phyloP scores from a whole-genome alignment of 371 early-diverging fungal species.

The Batkoa obscura region DNA sequence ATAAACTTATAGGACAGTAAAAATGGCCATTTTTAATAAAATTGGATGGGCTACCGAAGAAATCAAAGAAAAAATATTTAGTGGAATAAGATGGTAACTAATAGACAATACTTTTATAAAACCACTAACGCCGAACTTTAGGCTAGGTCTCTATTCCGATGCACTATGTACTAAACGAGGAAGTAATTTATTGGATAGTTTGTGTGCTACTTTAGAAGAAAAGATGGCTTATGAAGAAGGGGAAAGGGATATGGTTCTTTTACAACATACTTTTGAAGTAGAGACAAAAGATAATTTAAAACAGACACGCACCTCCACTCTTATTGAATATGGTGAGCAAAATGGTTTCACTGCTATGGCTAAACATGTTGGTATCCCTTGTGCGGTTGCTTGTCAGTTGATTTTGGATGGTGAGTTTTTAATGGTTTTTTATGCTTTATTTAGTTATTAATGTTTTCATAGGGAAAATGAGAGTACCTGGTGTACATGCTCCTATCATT shows the following conservation, averaged over 20 bases:
- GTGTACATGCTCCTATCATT: slow-evolving; percentile 57
- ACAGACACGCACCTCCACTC: slow-evolving; percentile 76
- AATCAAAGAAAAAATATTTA: background rate
- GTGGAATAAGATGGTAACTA: slow-evolving; percentile 5
- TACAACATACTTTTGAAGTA: slow-evolving; percentile 91
- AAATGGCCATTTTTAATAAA: slow-evolving; percentile 8
- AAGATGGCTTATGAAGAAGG: slow-evolving; percentile 78
- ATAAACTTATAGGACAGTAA: background rate
- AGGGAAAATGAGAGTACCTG: slow-evolving; percentile 33
- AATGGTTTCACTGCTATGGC: slow-evolving; percentile 87
- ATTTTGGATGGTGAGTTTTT: slow-evolving; percentile 65
- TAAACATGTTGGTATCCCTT: slow-evolving; percentile 91
- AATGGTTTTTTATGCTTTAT: too few relatives aligned
- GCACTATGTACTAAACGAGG: slow-evolving; percentile 26
- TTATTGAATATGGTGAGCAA: slow-evolving; percentile 82
- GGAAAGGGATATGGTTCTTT: slow-evolving; percentile 91
- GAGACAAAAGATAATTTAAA: slow-evolving; percentile 53
- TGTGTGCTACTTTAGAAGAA: slow-evolving; percentile 87
- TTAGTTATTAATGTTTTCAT: too few relatives aligned
- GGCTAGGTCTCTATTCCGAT: slow-evolving; percentile 9
- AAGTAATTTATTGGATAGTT: slow-evolving; percentile 78
- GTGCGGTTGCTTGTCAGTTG: slow-evolving; percentile 85
- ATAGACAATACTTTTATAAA: slow-evolving; percentile 6
- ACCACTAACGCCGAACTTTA: background rate
- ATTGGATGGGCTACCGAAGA: slow-evolving; percentile 1